Evolutionary conservation across 1,284 basidiomycete species (phyloP).

Genomic region (Cutaneotrichosporon mucoides): DNA sequence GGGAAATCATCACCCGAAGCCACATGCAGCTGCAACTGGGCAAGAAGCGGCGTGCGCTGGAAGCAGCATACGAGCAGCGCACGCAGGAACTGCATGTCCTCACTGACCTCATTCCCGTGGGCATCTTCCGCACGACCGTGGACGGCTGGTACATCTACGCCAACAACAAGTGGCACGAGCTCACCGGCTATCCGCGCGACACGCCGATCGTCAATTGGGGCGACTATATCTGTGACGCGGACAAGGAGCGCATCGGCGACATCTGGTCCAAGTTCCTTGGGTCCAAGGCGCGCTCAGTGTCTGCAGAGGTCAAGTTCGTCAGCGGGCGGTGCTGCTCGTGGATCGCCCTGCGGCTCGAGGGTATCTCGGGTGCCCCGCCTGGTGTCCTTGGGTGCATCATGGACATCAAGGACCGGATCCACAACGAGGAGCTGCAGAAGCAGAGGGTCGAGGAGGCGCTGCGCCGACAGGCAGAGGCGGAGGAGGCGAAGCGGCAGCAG

Average conservation of each 20-base stretch:
- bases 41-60: slow-evolving; percentile 36
- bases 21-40: slow-evolving; percentile 43
- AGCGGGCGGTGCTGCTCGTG: not conserved
- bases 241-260: slow-evolving; percentile 16
- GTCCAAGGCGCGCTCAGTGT: not conserved
- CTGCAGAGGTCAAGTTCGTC: not conserved
- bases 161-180: slow-evolving; percentile 38
- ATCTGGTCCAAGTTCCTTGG: slow-evolving; percentile 18
- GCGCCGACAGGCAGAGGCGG: slow-evolving; percentile 39
- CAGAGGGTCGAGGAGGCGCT: slow-evolving; percentile 41
- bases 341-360: not conserved
- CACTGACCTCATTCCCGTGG: slow-evolving; percentile 42
- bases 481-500: slow-evolving; percentile 45
- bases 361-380: slow-evolving; percentile 16
- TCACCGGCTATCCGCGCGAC: slow-evolving; percentile 29
- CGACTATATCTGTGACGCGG: slow-evolving; percentile 25
- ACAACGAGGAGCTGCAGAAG: slow-evolving; percentile 40
- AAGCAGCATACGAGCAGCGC: slow-evolving; percentile 38
- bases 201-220: slow-evolving; percentile 29
- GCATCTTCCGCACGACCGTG: slow-evolving; percentile 38
- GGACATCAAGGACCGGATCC: slow-evolving; percentile 44
- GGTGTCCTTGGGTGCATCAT: slow-evolving; percentile 38
- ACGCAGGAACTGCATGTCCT: slow-evolving; percentile 41
- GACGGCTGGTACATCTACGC: slow-evolving; percentile 35
- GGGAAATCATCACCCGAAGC: slow-evolving; percentile 50